phyloP scores from a whole-genome alignment of 1,139 yeast species.

The Scheffersomyces lignicola region DNA sequence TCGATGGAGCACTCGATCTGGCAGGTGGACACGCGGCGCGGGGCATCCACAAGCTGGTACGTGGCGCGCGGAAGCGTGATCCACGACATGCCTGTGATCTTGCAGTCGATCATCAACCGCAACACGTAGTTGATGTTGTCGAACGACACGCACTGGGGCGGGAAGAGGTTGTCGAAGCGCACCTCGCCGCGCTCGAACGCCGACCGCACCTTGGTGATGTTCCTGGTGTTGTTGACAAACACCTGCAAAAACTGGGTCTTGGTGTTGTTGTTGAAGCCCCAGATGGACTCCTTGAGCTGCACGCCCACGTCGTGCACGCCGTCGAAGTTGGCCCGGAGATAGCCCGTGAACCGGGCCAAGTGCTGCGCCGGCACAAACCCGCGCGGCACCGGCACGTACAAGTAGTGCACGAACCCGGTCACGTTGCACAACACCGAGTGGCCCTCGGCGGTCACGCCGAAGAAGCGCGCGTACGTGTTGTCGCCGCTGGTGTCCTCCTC shows the following conservation, averaged over 20 bases:
- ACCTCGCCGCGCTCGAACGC: conserved; percentile 85
- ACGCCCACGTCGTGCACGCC: conserved; percentile 68
- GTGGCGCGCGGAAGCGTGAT: conserved; percentile 78
- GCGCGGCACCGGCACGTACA: conserved; percentile 88
- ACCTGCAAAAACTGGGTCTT: conserved; percentile 81
- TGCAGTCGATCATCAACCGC: conserved; percentile 89
- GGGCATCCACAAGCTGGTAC: conserved; percentile 47
- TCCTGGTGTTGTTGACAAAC: conserved; percentile 61
- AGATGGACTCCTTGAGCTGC: conserved; percentile 74
- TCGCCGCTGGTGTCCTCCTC: conserved; percentile 72
- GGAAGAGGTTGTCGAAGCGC: conserved; percentile 61
- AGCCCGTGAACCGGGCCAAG: conserved; percentile 45
- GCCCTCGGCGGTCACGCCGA: conserved; percentile 89
- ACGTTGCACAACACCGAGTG: conserved; percentile 88
- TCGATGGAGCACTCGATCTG: conserved; percentile 80
- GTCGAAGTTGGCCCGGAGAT: conserved; percentile 51
- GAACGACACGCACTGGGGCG: conserved; percentile 65
- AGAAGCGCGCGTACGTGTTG: conserved; percentile 71
- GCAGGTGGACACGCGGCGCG: conserved; percentile 62
- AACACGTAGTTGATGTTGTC: conserved; percentile 87
- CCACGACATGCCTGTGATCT: conserved; percentile 98
- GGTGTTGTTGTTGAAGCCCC: conserved; percentile 87
- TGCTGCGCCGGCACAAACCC: conserved; percentile 63
- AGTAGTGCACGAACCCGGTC: conserved; percentile 83
- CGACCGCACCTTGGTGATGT: conserved; percentile 66